Base-by-base conservation (phyloP, 352 stramenopile species). In the Elongisporangium prolatum region DNA sequence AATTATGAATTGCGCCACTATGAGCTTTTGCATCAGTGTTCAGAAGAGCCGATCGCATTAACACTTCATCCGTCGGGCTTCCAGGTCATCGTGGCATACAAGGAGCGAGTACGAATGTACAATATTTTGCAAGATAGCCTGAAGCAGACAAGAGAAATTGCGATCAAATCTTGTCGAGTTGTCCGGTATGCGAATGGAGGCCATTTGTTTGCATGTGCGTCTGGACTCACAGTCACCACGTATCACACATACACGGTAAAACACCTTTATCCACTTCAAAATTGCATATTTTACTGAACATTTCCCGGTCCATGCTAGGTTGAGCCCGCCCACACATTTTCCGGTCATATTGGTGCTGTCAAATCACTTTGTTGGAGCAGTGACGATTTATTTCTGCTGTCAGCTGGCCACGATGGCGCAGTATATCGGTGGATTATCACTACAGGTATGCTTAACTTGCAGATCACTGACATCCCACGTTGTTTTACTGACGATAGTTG, bases 331-430 rank as follows among this genome's bases (percentile, higher is more conserved):
- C 71, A 90, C 56, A 92, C 74, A 13, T 88, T 93, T 60, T 80
- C 83, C 1, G 88, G 86, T 0, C 88, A 96, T 60, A 93, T 96
- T 58, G 77, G 81, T 4, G 75, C 81, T 16, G 84, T 96, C 7
- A 68, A 71, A 13, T 78, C 66, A 9, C 59, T 96, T 8, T 63
- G 67, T 14, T 96, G 84, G 80, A 88, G 71, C 50, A 67, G 57
- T 25, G 83, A 94, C 53, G 87, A 96, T 56, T 73, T 63, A 17
- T 87, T 85, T 48, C 57, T 96, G 14, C 92, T 84, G 63, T 94
- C 86, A 5, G 75, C 78, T 34, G 88, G 72, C 5, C 74, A 90
- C 37, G 88, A 96, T 44, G 86, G 88, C 6, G 81, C 84, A 2
- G 71, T 96, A 2, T 96, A 93, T 40, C 80, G 83, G 37, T 96